phyloP scores from a whole-genome alignment of 176 grass and related monocot genomes.

The Hyparrhenia diplandra region DNA sequence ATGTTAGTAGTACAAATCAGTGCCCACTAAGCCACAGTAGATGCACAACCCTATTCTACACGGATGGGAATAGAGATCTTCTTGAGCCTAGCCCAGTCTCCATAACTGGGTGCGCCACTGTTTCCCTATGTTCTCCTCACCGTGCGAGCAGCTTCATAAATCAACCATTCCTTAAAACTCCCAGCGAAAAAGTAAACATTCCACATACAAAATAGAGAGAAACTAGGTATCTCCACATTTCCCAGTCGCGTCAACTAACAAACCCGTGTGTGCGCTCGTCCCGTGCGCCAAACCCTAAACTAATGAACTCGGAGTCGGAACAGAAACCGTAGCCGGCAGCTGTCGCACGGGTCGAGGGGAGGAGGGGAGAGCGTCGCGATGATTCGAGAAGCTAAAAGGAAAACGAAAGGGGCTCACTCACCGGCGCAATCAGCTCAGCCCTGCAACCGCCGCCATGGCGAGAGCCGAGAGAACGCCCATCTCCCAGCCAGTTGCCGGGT shows the following conservation, averaged over 20 bases:
- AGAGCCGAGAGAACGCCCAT: too few relatives aligned
- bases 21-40: too few relatives aligned
- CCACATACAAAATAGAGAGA: background rate
- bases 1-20: too few relatives aligned
- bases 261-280: background rate
- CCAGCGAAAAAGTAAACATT: background rate
- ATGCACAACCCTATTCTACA: too few relatives aligned
- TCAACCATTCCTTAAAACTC: background rate
- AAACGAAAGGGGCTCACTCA: background rate
- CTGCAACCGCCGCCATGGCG: background rate
- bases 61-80: too few relatives aligned
- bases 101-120: too few relatives aligned
- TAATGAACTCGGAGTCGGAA: background rate
- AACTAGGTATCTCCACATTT: background rate
- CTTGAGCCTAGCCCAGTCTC: too few relatives aligned
- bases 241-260: background rate
- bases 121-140: background rate
- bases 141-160: too few relatives aligned
- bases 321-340: background rate
- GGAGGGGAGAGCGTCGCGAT: background rate
- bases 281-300: background rate
- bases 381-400: background rate
- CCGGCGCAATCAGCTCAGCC: background rate
- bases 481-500: background rate
- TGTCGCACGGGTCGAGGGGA: background rate